Percentiles rank a stretch among this genome's conserved stretches.
These are phyloP conservation scores for Fusarium xyrophilum DNA, from an alignment of 2,329 filamentous ascomycete genomes.

Conservation along the genomic window DNA sequence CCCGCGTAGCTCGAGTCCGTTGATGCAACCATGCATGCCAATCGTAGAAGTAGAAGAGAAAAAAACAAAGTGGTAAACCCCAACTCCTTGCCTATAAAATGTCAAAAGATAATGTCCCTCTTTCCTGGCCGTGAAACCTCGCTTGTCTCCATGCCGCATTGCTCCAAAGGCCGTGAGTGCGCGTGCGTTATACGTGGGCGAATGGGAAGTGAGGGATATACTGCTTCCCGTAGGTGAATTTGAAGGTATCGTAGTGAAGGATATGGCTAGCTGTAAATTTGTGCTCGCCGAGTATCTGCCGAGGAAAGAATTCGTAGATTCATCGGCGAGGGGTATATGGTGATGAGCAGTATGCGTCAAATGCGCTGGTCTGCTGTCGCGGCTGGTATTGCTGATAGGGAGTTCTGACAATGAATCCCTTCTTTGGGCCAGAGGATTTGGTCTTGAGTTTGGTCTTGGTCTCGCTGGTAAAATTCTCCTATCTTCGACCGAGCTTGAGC, in stretches of 20 bases:
- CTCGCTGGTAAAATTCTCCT: slow-evolving; percentile 39
- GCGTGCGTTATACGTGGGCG: slow-evolving; percentile 24
- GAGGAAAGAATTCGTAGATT: slow-evolving; percentile 4
- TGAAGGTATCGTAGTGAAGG: slow-evolving; percentile 14
- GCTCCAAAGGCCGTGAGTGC: slow-evolving; percentile 32
- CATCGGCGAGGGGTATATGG: slow-evolving; percentile 24
- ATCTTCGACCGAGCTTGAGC: slow-evolving; percentile 51
- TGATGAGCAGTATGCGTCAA: slow-evolving; percentile 15
- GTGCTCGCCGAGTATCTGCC: slow-evolving; percentile 6
- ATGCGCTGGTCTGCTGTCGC: slow-evolving; percentile 1
- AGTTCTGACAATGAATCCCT: slow-evolving; percentile 17
- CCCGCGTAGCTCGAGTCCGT: slow-evolving; percentile 25
- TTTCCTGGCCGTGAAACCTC: slow-evolving; percentile 15
- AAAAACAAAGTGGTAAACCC: slow-evolving; percentile 20
- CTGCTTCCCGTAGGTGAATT: slow-evolving; percentile 17
- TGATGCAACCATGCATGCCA: slow-evolving; percentile 35
- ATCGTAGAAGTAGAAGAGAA: slow-evolving; percentile 22
- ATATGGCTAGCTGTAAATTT: slow-evolving; percentile 6
- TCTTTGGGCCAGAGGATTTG: slow-evolving; percentile 13
- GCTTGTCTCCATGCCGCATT: slow-evolving; percentile 23
- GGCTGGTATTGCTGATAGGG: slow-evolving; percentile 19
- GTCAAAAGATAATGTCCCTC: slow-evolving; percentile 25
- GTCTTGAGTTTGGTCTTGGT: slow-evolving; percentile 26
- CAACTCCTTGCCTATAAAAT: slow-evolving; percentile 36
- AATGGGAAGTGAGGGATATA: slow-evolving; percentile 12